Evolutionary conservation across 2,329 filamentous ascomycete genomes (phyloP), one percentile per base, ranked within the genome.

Genomic region (Aspergillus amoenus): DNA sequence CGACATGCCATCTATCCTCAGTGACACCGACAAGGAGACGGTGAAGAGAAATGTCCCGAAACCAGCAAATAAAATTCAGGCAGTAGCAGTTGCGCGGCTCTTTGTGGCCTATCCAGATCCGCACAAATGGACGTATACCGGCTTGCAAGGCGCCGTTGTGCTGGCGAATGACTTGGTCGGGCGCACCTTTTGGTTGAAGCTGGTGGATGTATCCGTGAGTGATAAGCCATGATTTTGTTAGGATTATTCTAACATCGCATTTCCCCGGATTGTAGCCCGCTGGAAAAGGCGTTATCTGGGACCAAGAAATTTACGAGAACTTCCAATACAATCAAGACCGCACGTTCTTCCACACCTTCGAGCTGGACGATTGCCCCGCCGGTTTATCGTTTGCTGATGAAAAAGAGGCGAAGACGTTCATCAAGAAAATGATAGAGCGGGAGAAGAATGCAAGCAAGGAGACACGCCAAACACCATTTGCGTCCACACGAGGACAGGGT

Each of bases 311-410:
- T 68, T 99, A 96, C 78, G 93, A 99, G 66, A 87, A 87, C 50
- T 97, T 96, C 82, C 82, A 83, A 62, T 99, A 97, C 81, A 96
- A 97, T 77, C 93, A 97, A 71, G 94, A 99, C 73, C 88, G 94
- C 60, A 93, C 91, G 59, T 99, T 97, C 78, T 99, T 99, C 78
- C 93, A 97, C 76, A 92, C 91, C 5, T 99, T 99, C 72, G 94
- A 99, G 78, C 84, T 96, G 55, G 93, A 97, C 76, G 87, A 95
- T 62, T 97, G 92, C 69, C 79, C 95, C 59, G 94, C 92, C 5
- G 94, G 88, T 0, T 79, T 99, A 59, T 96, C 91, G 22, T 99
- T 99, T 69, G 87, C 89, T 60, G 94, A 97, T 74, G 94, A 97
- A 79, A 97, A 97, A 76, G 94, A 99, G 78, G 94, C 94, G 34